Conservation (phyloP, 495 filamentous ascomycete genomes). For the Amniculicola lignicola region DNA sequence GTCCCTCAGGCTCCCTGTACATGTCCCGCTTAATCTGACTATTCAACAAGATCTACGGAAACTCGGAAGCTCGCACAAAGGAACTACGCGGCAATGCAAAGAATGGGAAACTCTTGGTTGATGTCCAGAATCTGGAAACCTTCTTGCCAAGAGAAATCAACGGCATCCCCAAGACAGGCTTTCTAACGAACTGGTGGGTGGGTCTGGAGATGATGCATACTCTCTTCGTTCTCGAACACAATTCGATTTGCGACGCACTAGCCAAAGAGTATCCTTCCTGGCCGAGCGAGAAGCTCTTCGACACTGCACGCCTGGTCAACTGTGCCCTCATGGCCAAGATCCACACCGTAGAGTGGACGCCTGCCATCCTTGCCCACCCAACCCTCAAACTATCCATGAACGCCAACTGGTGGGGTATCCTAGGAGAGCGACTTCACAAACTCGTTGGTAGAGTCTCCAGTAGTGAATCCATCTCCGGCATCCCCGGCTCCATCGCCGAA, state of each 20-base stretch:
- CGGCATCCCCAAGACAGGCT: slow-evolving; percentile 44
- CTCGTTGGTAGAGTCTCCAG: slow-evolving; percentile 42
- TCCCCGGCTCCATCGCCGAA: slow-evolving; percentile 43
- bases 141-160: slow-evolving; percentile 42
- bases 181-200: slow-evolving; percentile 48
- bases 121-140: slow-evolving; percentile 22
- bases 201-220: slow-evolving; percentile 43
- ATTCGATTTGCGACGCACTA: slow-evolving; percentile 43
- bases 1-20: no score
- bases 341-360: slow-evolving; percentile 50
- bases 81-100: slow-evolving; percentile 33
- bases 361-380: slow-evolving; percentile 46
- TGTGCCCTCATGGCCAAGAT: slow-evolving; percentile 50
- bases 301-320: slow-evolving; percentile 48
- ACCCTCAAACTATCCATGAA: slow-evolving; percentile 42
- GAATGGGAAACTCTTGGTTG: slow-evolving; percentile 43
- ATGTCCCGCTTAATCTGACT: no score
- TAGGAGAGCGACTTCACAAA: slow-evolving; percentile 45
- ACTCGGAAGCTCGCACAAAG: slow-evolving; percentile 38
- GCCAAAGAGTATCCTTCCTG: slow-evolving; percentile 37
- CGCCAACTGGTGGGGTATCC: slow-evolving; percentile 48
- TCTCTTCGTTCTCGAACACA: slow-evolving; percentile 47
- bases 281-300: slow-evolving; percentile 44
- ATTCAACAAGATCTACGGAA: slow-evolving; percentile 50
- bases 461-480: slow-evolving; percentile 44